Evolutionary conservation across 2,329 filamentous ascomycete genomes (phyloP).

Genomic region (Neopestalotiopsis clavispora): DNA sequence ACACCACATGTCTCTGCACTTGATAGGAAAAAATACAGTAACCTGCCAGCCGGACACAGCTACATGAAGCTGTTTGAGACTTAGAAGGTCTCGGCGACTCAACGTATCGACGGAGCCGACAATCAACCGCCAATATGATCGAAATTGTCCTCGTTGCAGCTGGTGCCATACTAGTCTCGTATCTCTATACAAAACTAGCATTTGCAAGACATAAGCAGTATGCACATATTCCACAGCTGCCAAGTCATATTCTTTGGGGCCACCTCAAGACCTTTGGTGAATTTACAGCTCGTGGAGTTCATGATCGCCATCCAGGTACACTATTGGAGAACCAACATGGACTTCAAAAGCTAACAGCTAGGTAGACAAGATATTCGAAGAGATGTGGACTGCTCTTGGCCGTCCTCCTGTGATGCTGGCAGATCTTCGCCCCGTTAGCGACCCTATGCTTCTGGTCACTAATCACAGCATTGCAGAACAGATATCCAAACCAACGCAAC

Average conservation of each 20-base stretch:
- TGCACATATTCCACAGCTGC: constrained; percentile 9
- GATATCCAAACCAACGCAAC: constrained; percentile 36
- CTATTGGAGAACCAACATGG: no score
- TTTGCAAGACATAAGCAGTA: constrained; percentile 4
- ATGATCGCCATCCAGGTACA: constrained; percentile 5
- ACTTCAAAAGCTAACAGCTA: background rate
- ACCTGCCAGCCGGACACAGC: no score
- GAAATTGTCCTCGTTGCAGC: background rate
- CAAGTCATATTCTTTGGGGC: constrained; percentile 2
- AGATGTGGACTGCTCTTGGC: constrained; percentile 35
- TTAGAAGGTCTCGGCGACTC: no score
- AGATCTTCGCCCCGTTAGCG: constrained; percentile 40
- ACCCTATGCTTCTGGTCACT: constrained; percentile 37
- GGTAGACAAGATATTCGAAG: constrained; percentile 19
- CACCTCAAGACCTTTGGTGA: constrained; percentile 9
- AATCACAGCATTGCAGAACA: constrained; percentile 44
- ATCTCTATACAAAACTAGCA: background rate
- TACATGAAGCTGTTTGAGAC: no score
- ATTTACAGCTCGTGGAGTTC: background rate
- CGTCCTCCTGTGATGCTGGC: constrained; percentile 39
- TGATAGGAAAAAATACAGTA: no score
- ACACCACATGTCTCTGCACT: background rate
- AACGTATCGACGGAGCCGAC: background rate
- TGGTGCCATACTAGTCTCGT: background rate
- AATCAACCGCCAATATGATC: background rate